These are phyloP conservation scores for Saccharomycopsis fibuligera DNA, from an alignment of 805 yeast genomes.

Conservation along the genomic window DNA sequence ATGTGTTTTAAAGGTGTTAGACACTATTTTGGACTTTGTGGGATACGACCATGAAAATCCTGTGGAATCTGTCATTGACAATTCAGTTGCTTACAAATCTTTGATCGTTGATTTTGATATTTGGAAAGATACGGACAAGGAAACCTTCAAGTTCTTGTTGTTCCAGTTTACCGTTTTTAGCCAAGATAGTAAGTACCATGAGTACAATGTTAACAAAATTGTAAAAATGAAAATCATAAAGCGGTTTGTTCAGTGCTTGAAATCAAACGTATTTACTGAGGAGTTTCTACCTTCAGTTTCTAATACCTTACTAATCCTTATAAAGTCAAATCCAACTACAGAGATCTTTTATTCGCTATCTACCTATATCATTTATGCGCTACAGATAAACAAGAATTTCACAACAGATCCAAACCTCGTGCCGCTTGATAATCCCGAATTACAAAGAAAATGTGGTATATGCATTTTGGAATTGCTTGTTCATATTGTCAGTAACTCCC, in stretches of 20 bases:
- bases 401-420: conserved; percentile 30
- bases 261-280: conserved; percentile 30
- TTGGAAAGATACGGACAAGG: conserved; percentile 39
- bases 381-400: conserved; percentile 29
- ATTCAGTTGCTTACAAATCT: conserved; percentile 49
- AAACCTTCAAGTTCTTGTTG: conserved; percentile 45
- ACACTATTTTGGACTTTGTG: conserved; percentile 41
- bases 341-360: conserved; percentile 50
- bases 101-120: conserved; percentile 59
- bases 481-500: conserved; percentile 37
- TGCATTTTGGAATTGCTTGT: conserved; percentile 34
- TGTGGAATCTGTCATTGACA: conserved; percentile 48
- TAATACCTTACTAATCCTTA: conserved; percentile 34
- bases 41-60: conserved; percentile 53
- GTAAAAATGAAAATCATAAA: conserved; percentile 44
- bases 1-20: conserved; percentile 39
- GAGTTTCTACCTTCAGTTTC: conserved; percentile 33
- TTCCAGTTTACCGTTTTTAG: conserved; percentile 54
- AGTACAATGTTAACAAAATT: conserved; percentile 47
- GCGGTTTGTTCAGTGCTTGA: conserved; percentile 26
- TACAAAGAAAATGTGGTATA: conserved; percentile 31
- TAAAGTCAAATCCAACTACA: conserved; percentile 44
- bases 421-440: conserved; percentile 24
- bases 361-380: conserved; percentile 44
- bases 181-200: conserved; percentile 43